These are phyloP conservation scores for Podospora tetraspora DNA, from an alignment of 495 filamentous ascomycete species.

Conservation along the genomic window DNA sequence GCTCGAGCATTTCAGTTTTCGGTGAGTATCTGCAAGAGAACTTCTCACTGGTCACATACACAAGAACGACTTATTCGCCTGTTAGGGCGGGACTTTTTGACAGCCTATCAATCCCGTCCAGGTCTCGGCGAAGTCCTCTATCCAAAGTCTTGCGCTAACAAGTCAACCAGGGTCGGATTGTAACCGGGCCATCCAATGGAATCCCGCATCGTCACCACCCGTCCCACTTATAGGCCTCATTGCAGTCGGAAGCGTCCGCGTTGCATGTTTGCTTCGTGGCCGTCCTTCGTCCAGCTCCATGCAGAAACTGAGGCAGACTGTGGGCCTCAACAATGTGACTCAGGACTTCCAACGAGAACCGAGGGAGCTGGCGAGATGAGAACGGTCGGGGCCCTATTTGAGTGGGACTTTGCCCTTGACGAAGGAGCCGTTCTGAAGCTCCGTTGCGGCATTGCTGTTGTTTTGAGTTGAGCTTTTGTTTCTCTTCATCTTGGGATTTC, in stretches of 20 bases:
- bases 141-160: background rate
- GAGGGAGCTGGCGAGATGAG: background rate
- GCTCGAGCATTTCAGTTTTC: background rate
- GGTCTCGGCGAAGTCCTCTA: background rate
- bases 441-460: background rate
- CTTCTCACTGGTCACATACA: background rate
- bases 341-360: background rate
- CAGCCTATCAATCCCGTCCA: background rate
- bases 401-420: background rate
- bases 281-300: background rate
- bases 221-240: background rate
- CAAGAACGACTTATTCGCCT: background rate
- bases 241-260: background rate
- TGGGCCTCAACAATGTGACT: background rate
- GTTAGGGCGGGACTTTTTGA: background rate
- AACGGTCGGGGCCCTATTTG: background rate
- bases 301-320: background rate
- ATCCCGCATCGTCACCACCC: background rate
- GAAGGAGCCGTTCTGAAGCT: background rate
- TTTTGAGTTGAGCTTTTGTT: background rate
- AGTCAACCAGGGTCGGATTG: background rate
- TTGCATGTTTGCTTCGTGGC: background rate
- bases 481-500: background rate
- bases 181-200: background rate
- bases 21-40: background rate